phyloP scores from a whole-genome alignment of 371 early-diverging fungal species.

The Dinochytrium kinnereticum region DNA sequence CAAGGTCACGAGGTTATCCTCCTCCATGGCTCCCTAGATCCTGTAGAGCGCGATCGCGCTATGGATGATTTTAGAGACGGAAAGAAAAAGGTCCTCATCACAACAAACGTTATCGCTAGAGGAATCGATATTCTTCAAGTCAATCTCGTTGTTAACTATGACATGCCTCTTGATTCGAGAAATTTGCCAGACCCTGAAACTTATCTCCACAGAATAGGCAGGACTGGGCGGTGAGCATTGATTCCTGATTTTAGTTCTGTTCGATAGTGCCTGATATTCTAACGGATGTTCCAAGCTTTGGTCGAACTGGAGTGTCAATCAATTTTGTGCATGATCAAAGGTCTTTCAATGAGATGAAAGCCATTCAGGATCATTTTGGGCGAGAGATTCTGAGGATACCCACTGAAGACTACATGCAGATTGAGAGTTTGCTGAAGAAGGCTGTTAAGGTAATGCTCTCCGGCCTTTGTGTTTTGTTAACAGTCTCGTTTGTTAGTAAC shows the following conservation, averaged over 20 bases:
- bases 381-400: constrained; percentile 76
- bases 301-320: constrained; percentile 94
- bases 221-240: constrained; percentile 92
- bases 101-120: constrained; percentile 96
- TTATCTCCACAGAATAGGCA: constrained; percentile 98
- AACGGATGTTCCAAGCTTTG: constrained; percentile 70
- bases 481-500: background rate
- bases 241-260: too few species aligned
- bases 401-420: constrained; percentile 76
- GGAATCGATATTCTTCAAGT: constrained; percentile 98
- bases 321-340: constrained; percentile 90
- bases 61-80: constrained; percentile 94
- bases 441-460: constrained; percentile 42
- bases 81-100: constrained; percentile 90
- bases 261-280: background rate
- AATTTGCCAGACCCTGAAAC: constrained; percentile 83
- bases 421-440: constrained; percentile 79
- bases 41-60: constrained; percentile 87
- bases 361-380: constrained; percentile 78
- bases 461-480: background rate
- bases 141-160: constrained; percentile 97
- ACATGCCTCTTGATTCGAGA: constrained; percentile 77
- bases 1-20: constrained; percentile 86
- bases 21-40: constrained; percentile 87
- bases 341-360: constrained; percentile 72